A percentile compares a stretch with the other conserved stretches of the same genome.
phyloP scores from a whole-genome alignment of 2,329 filamentous ascomycete species.

The Rutstroemia sp. region DNA sequence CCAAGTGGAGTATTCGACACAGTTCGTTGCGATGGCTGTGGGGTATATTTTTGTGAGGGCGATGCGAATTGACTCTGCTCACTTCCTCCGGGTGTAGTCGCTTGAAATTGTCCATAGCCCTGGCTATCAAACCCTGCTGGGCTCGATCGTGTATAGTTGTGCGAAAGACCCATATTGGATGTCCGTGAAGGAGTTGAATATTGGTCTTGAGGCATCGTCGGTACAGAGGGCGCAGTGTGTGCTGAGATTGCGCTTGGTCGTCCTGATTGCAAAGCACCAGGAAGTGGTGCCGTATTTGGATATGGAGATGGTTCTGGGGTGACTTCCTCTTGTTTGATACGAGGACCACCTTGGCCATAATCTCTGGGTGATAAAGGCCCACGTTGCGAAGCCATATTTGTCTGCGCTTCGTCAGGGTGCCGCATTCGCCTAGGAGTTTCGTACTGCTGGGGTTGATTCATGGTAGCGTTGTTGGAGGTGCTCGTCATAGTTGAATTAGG shows the following conservation, averaged over 20 bases:
- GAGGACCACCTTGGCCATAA: slow-evolving; percentile 39
- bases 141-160: slow-evolving; percentile 79
- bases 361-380: slow-evolving; percentile 34
- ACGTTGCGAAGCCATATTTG: slow-evolving; percentile 25
- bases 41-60: slow-evolving; percentile 46
- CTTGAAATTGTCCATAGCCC: slow-evolving; percentile 49
- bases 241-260: slow-evolving; percentile 45
- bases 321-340: slow-evolving; percentile 54
- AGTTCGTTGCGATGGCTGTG: slow-evolving; percentile 51
- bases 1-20: slow-evolving; percentile 78
- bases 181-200: slow-evolving; percentile 60
- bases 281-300: slow-evolving; percentile 39
- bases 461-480: slow-evolving; percentile 22
- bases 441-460: slow-evolving; percentile 40
- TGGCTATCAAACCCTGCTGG: slow-evolving; percentile 52
- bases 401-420: slow-evolving; percentile 45
- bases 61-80: slow-evolving; percentile 55
- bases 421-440: slow-evolving; percentile 43
- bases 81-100: slow-evolving; percentile 56
- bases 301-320: slow-evolving; percentile 41
- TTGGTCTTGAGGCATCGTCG: slow-evolving; percentile 49
- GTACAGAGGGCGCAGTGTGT: slow-evolving; percentile 51
- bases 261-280: slow-evolving; percentile 53
- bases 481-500: slow-evolving; percentile 19
- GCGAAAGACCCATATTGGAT: slow-evolving; percentile 55